phyloP scores from a whole-genome alignment of 2,329 filamentous ascomycete species.

The Fusarium illudens region DNA sequence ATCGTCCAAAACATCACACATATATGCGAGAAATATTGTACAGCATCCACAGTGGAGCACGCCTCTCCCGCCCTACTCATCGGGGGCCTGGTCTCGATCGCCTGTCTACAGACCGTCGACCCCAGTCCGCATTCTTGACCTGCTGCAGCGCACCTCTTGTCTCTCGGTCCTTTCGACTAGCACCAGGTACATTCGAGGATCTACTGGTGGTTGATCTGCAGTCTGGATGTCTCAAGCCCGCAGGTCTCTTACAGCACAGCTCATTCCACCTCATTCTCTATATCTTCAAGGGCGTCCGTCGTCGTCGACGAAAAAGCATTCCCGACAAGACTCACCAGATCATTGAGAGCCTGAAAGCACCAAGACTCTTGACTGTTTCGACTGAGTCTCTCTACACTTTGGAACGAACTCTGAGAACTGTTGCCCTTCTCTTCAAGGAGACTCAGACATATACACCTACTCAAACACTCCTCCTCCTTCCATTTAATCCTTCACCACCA shows the following conservation, averaged over 20 bases:
- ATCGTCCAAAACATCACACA: slow-evolving; percentile 28
- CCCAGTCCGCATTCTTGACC: slow-evolving; percentile 48
- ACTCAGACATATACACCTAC: slow-evolving; percentile 23
- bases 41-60: slow-evolving; percentile 36
- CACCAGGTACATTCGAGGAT: slow-evolving; percentile 44
- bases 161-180: slow-evolving; percentile 47
- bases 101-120: slow-evolving; percentile 10
- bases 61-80: slow-evolving; percentile 43
- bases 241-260: slow-evolving; percentile 44
- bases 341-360: slow-evolving; percentile 16
- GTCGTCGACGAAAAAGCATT: slow-evolving; percentile 46
- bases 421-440: slow-evolving; percentile 27
- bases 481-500: slow-evolving; percentile 8
- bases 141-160: slow-evolving; percentile 43
- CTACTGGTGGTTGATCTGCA: slow-evolving; percentile 47
- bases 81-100: slow-evolving; percentile 41
- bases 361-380: slow-evolving; percentile 25
- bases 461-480: slow-evolving; percentile 10
- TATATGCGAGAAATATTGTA: slow-evolving; percentile 42
- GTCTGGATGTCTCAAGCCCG: slow-evolving; percentile 47
- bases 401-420: slow-evolving; percentile 24
- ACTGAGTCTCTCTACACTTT: slow-evolving; percentile 24
- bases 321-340: slow-evolving; percentile 44
- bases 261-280: slow-evolving; percentile 51
- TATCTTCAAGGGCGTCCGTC: slow-evolving; percentile 54